These are phyloP conservation scores for Dictyostelium capitatum DNA, from an alignment of 78 protist species.

Conservation along the genomic window DNA sequence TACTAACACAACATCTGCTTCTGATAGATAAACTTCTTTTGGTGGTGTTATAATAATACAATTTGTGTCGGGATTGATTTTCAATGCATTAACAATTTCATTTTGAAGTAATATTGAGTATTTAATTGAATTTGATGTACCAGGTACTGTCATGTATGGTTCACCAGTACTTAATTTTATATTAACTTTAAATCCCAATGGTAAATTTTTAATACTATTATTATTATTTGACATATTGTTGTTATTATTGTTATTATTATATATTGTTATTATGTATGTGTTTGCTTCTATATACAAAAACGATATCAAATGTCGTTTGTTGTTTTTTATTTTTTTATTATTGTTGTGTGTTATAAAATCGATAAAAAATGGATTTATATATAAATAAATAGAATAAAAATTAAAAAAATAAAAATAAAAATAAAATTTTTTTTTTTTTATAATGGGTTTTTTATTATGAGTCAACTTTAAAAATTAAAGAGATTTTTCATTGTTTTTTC, in stretches of 20 bases:
- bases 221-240: background rate
- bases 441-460: too few relatives aligned
- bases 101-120: background rate
- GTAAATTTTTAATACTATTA: constrained; percentile 1
- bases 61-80: background rate
- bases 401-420: too few relatives aligned
- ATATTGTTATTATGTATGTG: background rate
- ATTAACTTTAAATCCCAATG: background rate
- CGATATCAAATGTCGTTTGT: too few relatives aligned
- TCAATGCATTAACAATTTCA: background rate
- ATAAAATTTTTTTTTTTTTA: too few relatives aligned
- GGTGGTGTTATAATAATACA: background rate
- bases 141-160: background rate
- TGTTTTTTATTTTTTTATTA: too few relatives aligned
- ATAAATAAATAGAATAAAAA: too few relatives aligned
- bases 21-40: background rate
- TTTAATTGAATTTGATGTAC: background rate
- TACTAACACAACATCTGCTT: background rate
- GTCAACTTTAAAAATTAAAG: too few relatives aligned
- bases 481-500: too few relatives aligned
- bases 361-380: too few relatives aligned
- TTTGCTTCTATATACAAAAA: too few relatives aligned
- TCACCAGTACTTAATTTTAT: background rate
- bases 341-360: too few relatives aligned
- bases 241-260: background rate